Conservation (phyloP, 2,329 filamentous ascomycete genomes). For the Cadophora malorum region DNA sequence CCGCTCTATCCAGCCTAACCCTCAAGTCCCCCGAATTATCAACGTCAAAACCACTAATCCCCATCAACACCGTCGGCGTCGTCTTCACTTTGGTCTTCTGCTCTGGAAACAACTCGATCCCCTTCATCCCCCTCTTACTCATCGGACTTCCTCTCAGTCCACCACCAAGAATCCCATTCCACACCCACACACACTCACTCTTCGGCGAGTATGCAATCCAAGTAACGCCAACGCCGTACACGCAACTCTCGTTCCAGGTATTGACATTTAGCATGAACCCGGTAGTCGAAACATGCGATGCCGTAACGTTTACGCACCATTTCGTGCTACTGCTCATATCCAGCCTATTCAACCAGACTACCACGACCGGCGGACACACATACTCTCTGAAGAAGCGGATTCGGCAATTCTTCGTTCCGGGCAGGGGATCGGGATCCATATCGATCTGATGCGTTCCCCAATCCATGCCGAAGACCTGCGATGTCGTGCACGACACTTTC, state of each 20-base stretch:
- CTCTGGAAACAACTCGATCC: not conserved
- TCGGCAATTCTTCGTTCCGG: not conserved
- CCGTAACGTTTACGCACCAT: not conserved
- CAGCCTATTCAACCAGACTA: not conserved
- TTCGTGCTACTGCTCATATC: conserved; percentile 4
- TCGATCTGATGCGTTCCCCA: not conserved
- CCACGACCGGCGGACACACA: not conserved
- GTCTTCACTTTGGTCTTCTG: not conserved
- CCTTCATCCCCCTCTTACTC: not conserved
- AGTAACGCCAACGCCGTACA: not conserved
- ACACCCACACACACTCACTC: not conserved
- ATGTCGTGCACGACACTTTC: not conserved
- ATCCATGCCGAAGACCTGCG: not conserved
- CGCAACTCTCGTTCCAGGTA: not conserved
- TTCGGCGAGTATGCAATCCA: not conserved
- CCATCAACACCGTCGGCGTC: conserved; percentile 2
- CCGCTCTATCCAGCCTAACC: not conserved
- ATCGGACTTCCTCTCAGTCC: not conserved
- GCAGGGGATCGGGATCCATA: not conserved
- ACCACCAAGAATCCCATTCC: not conserved
- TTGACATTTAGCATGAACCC: not conserved
- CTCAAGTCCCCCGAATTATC: not conserved
- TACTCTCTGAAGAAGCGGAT: not conserved
- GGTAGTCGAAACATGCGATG: not conserved
- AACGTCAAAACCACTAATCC: not conserved